Base-by-base conservation (phyloP, 805 yeast species). In the Dipodascus geniculatus region DNA sequence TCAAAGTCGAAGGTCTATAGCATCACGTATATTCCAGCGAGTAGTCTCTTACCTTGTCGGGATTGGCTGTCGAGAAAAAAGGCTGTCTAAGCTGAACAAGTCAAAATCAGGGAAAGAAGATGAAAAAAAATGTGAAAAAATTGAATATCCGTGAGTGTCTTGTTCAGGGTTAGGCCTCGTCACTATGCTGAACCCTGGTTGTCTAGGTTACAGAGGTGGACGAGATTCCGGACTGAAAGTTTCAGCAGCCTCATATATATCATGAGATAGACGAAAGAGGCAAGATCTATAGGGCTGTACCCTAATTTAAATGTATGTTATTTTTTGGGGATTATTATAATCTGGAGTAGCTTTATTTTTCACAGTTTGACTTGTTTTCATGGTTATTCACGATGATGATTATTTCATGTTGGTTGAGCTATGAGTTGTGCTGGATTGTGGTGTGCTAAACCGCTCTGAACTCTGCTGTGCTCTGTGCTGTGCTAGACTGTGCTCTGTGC, bases 1-100 rank as follows among this genome's bases (percentile, higher is more conserved):
- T 8, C 35, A 28, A 28, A 28, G 8, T 28, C 14, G 8, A 28
- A 28, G 11, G 14, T 8, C 14, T 14, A 28, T 8, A 28, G 14
- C 35, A 28, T 28, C 35, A 28, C 14, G 35, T 28, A 28, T 28
- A 8, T 28, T 14, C 8, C 8, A 28, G 35, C 35, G 14, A 28
- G 14, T 28, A 28, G 14, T 28, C 14, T 28, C 44, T 38, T 38
- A 38, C 44, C 44, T 38, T 38, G 44, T 38, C 44, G 17, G 44
- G 44, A 38, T 38, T 38, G 44, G 44, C 44, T 38, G 44, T 38
- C 44, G 44, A 38, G 44, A 38, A 38, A 38, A 38, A 38, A 38
- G 44, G 44, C 44, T 38, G 44, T 38, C 20, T 17, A 17, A 28
- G 33, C 33, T 28, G 33, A 11, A 6, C 33, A 17, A 38, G 44